A percentile compares a stretch with the other conserved stretches of the same genome.
phyloP scores from a whole-genome alignment of 257 asterid species.

The Coffea canephora region DNA sequence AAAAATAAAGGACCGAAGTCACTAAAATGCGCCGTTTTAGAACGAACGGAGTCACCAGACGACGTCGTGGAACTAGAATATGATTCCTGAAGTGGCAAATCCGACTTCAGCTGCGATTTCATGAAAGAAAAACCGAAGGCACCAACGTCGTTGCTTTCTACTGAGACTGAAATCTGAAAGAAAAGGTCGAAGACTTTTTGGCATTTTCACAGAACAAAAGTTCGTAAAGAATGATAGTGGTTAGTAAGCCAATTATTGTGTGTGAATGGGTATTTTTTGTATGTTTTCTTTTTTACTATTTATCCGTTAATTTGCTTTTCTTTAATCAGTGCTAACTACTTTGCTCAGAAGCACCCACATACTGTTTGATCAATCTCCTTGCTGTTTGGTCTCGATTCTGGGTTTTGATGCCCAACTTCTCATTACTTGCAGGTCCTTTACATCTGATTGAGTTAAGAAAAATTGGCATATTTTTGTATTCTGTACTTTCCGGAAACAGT shows the following conservation, averaged over 20 bases:
- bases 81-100: too few species aligned
- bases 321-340: not conserved
- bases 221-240: too few species aligned
- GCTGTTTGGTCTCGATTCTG: not conserved
- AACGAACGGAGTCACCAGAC: too few species aligned
- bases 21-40: too few species aligned
- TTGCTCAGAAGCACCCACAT: not conserved
- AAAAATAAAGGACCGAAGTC: too few species aligned
- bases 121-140: too few species aligned
- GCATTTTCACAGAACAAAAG: too few species aligned
- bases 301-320: not conserved
- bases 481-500: conserved; percentile 19
- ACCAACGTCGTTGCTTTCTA: too few species aligned
- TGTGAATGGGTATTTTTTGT: not conserved
- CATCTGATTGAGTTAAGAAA: conserved; percentile 5
- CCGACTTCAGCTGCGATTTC: too few species aligned
- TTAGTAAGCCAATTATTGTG: not conserved
- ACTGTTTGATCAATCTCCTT: conserved; percentile 8
- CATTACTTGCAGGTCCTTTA: not conserved
- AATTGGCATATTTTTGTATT: not conserved
- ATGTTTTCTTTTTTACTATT: not conserved
- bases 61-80: too few species aligned
- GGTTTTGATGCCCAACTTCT: not conserved
- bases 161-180: too few species aligned
- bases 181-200: too few species aligned